phyloP scores from a whole-genome alignment of 2,329 filamentous ascomycete species.

The Aspergillus texensis region DNA sequence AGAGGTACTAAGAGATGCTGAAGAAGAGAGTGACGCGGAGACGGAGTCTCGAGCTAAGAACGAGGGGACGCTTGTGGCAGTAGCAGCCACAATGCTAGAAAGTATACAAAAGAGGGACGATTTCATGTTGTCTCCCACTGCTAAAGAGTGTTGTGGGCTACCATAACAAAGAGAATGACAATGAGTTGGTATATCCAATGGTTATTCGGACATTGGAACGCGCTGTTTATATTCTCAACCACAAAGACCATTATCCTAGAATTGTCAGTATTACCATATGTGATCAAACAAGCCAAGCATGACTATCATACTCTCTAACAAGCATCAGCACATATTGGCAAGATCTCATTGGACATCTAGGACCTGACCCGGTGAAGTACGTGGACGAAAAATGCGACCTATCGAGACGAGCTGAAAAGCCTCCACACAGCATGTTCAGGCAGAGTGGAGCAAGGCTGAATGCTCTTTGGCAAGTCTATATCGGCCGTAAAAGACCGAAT shows the following conservation, averaged over 20 bases:
- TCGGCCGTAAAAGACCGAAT: neutral
- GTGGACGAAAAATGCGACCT: neutral
- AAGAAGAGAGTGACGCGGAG: neutral
- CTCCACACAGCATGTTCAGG: neutral
- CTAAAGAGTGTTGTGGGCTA: neutral
- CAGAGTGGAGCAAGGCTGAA: neutral
- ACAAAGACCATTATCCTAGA: neutral
- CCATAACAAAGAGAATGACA: neutral
- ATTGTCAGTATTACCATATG: neutral
- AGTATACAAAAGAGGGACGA: neutral
- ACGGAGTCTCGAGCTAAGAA: neutral
- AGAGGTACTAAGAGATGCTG: neutral
- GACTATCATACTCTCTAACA: neutral
- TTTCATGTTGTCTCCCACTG: neutral
- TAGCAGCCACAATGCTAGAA: neutral
- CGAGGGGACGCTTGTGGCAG: neutral
- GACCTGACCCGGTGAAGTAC: neutral
- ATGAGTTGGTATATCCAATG: neutral
- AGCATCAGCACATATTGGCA: neutral
- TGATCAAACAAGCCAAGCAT: neutral
- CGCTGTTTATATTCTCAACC: neutral
- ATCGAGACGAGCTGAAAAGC: neutral
- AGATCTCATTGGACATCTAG: neutral
- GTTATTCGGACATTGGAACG: neutral
- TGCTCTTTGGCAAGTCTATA: neutral